Evolutionary conservation across 169 alveolate genomes (phyloP), one percentile per base, ranked within the genome.

Genomic region (Eimeria maxima): DNA sequence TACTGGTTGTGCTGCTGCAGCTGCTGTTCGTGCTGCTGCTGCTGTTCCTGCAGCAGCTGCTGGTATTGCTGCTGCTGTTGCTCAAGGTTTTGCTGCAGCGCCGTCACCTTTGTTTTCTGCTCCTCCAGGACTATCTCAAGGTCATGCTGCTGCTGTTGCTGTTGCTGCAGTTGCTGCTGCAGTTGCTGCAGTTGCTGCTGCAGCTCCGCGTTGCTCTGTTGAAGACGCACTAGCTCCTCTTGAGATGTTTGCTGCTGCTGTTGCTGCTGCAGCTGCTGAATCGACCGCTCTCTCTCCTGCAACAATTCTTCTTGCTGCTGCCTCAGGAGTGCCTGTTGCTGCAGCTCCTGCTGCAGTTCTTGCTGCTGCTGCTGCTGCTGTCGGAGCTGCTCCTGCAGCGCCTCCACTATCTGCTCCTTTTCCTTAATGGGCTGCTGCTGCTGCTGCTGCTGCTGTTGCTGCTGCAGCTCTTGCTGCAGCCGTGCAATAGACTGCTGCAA

Each of bases 1-100:
- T 74, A 44, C 86, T 74, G 38, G 29, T 38, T 11, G 38, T 73
- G 83, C 83, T 16, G 83, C 83, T 11, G 83, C 53, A 8, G 83
- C 86, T 74, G 86, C 86, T 33, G 20, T 42, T 38, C 86, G 18
- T 38, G 55, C 86, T 74, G 86, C 86, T 74, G 86, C 86, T 74
- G 86, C 29, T 73, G 83, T 55, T 73, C 55, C 83, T 74, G 86
- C 86, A 7, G 86, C 18, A 22, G 5, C 33, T 74, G 57, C 18
- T 74, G 38, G 22, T 18, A 44, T 38, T 74, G 86, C 86, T 38
- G 86, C 57, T 42, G 60, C 53, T 44, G 86, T 60, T 42, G 86
- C 60, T 78, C 89, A 47, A 78, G 89, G 45, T 29, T 50, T 22
- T 78, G 65, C 69, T 78, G 65, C 89, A 78, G 55, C 44, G 57